Evolutionary conservation across 768 basidiomycete species (phyloP), one percentile per base, ranked within the genome.

Genomic region (Steccherinum ochraceum): DNA sequence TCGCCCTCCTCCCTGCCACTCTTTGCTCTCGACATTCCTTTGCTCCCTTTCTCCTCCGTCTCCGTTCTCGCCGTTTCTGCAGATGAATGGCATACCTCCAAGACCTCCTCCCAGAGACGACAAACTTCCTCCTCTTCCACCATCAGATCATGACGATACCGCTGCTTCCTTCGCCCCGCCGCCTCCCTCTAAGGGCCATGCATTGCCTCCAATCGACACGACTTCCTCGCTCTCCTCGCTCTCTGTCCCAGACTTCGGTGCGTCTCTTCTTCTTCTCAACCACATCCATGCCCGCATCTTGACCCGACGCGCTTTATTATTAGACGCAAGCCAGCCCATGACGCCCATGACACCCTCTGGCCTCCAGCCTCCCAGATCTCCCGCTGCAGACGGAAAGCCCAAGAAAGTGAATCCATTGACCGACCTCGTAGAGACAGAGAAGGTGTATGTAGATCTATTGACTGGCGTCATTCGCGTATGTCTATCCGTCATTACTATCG

Each of bases 371-470:
- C 49, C 69, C 12, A 53, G 57, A 20, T 55, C 55, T 30, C 54
- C 64, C 1, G 61, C 61, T 16, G 50, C 71, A 26, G 78, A 74
- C 40, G 67, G 69, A 25, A 85, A 75, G 62, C 56, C 75, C 19
- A 87, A 76, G 69, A 86, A 82, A 58, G 61, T 77, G 11, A 97
- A 94, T 64, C 93, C 92, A 21, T 74, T 99, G 49, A 78, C 78
- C 5, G 95, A 99, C 71, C 84, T 99, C 53, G 85, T 98, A 51
- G 90, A 94, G 62, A 94, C 89, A 19, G 96, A 99, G 72, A 91
- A 86, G 70, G 60, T 75, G 21, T 99, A 95, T 70, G 93, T 97
- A 12, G 93, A 95, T 40, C 79, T 90, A 56, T 72, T 99, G 30
- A 85, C 92, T 11, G 85, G 85, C 40, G 80, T 97, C 61, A 96